A percentile compares a stretch with the other conserved stretches of the same genome.
phyloP scores from a whole-genome alignment of 164 flowering plant genomes.

The Brasenia schreberi region DNA sequence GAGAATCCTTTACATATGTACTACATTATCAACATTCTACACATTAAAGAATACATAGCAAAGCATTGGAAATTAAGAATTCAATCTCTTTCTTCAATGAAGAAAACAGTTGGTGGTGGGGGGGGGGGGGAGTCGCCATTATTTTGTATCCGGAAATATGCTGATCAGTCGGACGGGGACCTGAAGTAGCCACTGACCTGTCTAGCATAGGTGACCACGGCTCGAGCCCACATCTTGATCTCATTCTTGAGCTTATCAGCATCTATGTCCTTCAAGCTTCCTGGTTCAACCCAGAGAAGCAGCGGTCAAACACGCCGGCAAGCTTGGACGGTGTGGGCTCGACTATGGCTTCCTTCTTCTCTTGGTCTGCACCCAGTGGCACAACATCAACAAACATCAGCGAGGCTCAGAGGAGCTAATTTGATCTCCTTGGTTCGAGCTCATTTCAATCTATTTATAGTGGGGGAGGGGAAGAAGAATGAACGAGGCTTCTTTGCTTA shows the following conservation, averaged over 20 bases:
- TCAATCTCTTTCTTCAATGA: not conserved
- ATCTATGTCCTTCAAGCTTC: slow-evolving; percentile 33
- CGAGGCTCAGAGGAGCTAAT: not conserved
- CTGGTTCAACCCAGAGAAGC: slow-evolving; percentile 30
- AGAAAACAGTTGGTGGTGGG: not conserved
- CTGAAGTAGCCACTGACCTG: slow-evolving; percentile 26
- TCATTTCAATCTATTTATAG: not conserved
- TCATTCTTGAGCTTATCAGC: slow-evolving; percentile 40
- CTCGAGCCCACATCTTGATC: slow-evolving; percentile 69
- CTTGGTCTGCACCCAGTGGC: not conserved
- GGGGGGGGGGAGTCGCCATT: not conserved
- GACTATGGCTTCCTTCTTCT: not conserved
- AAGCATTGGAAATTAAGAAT: not conserved
- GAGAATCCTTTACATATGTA: too few species aligned
- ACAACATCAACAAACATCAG: not conserved
- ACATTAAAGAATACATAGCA: too few species aligned
- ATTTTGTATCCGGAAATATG: slow-evolving; percentile 14
- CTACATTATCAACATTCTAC: too few species aligned
- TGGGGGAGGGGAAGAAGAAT: not conserved
- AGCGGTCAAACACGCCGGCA: slow-evolving; percentile 7
- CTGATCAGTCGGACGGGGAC: not conserved
- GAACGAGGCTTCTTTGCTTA: not conserved
- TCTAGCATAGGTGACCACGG: slow-evolving; percentile 51
- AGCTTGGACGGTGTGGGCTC: not conserved
- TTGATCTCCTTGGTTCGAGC: not conserved